Evolutionary conservation across 148 eudicot genomes (phyloP).

Genomic region (Fagopyrum homotropicum): DNA sequence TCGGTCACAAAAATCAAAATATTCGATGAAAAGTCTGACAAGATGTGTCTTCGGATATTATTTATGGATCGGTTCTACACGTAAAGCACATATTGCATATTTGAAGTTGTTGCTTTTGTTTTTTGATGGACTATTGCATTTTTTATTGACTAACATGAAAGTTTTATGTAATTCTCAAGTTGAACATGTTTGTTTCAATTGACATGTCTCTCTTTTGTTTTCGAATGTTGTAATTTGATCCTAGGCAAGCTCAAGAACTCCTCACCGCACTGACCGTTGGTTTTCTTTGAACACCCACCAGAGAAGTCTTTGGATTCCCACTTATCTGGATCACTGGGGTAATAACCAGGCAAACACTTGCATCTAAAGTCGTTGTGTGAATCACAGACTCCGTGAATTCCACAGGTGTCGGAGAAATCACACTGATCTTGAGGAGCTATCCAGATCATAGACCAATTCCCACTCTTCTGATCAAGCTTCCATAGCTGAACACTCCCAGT

Average conservation of each 20-base stretch:
- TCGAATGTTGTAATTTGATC: neutral
- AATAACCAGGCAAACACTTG: constrained; percentile 1
- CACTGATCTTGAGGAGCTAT: neutral
- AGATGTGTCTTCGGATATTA: too few relatives aligned
- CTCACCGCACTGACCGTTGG: neutral
- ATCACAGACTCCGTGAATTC: neutral
- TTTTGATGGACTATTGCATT: too few relatives aligned
- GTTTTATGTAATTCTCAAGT: too few relatives aligned
- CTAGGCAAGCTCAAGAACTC: neutral
- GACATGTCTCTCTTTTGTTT: too few relatives aligned
- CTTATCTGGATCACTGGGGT: neutral
- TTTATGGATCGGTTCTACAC: too few relatives aligned
- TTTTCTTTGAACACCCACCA: neutral
- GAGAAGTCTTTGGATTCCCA: neutral
- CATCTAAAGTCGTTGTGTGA: neutral
- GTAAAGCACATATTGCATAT: too few relatives aligned
- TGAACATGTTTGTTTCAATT: too few relatives aligned
- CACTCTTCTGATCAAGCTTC: neutral
- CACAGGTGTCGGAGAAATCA: neutral
- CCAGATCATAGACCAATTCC: neutral
- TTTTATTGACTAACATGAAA: too few relatives aligned
- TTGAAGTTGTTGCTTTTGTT: too few relatives aligned
- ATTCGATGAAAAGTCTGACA: too few relatives aligned
- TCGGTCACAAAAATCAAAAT: too few relatives aligned
- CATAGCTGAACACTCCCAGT: neutral